phyloP scores from a whole-genome alignment of 1,139 yeast genomes.

The Diutina siamensis region DNA sequence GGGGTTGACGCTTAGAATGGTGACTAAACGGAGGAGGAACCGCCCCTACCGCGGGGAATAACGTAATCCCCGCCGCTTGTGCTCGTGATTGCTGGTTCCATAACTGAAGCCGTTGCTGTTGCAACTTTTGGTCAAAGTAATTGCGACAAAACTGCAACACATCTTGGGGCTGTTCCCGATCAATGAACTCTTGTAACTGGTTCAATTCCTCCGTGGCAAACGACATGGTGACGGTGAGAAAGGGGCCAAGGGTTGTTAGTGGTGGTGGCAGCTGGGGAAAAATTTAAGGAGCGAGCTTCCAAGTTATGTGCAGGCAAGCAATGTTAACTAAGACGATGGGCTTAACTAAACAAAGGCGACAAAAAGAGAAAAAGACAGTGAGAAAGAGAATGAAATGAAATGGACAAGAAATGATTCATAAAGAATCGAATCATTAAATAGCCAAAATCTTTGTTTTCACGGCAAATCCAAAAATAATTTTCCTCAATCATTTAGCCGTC shows the following conservation, averaged over 20 bases:
- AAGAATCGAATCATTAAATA: too few species aligned
- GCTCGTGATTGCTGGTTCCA: slow-evolving; percentile 45
- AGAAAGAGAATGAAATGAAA: too few species aligned
- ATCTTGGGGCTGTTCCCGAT: slow-evolving; percentile 53
- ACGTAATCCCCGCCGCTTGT: slow-evolving; percentile 38
- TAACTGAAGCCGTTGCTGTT: slow-evolving; percentile 44
- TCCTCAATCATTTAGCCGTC: too few species aligned
- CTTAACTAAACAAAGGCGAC: too few species aligned
- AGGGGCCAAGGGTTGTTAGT: background rate
- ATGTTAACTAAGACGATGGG: too few species aligned
- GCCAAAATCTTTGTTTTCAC: too few species aligned
- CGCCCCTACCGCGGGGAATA: slow-evolving; percentile 29
- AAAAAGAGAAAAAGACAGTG: too few species aligned
- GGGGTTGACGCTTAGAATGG: slow-evolving; percentile 28
- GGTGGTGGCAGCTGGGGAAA: slow-evolving; percentile 3
- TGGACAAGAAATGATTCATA: too few species aligned
- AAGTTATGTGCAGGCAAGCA: background rate
- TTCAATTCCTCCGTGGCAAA: slow-evolving; percentile 35
- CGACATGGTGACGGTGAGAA: background rate
- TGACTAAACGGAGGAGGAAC: slow-evolving; percentile 15
- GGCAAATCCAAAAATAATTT: too few species aligned
- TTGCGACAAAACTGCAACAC: slow-evolving; percentile 66
- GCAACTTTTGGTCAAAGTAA: slow-evolving; percentile 52
- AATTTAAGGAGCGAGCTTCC: background rate
- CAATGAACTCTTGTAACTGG: slow-evolving; percentile 51